Base-by-base conservation (phyloP, 2,329 filamentous ascomycete genomes). In the Blastomyces gilchristii region DNA sequence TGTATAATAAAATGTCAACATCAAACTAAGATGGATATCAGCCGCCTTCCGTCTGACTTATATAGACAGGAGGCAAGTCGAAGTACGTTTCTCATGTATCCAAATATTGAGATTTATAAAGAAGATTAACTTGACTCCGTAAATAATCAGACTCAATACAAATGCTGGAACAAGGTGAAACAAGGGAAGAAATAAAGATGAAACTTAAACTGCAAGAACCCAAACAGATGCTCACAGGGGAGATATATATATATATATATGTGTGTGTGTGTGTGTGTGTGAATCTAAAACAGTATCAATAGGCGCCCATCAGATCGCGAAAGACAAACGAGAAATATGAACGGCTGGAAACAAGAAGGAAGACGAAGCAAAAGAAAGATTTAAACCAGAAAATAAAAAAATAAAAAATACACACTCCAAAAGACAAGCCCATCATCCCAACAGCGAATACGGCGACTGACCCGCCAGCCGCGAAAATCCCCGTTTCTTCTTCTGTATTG, bases 371-470 rank as follows among this genome's bases (percentile, higher is more conserved):
- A 31, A 53, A 53, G 7, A 53, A 53, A 18, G 6, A 31, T 8
- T 39, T 39, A 8, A 37, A 9, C 4, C 3, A 9, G 34, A 11
- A 52, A 52, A 31, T 16, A 31, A 1, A 34, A 34, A 18, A 3
- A 53, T 22, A 22, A 14, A 53, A 34, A 31, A 28, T 18, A 25
- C 34, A 28, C 22, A 34, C 14, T 3, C 28, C 1, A 12, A 22
- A 56, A 39, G 22, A 16, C 9, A 41, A 41, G 3, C 25, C 54
- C n/a, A 28, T 49, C 41, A 60, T 18, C 58, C 43, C 58, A 49
- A 37, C 34, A 60, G 43, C 3, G 39, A 34, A 50, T 34, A 60
- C 25, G 58, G 58, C 18, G 58, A 60, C 58, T 60, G 58, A 50
- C 41, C 22, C 11, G 28, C 58, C 41, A 60, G 8, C 28, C 41